Base-by-base conservation (phyloP, 2,329 filamentous ascomycete species). In the Pestalotiopsis sp. region DNA sequence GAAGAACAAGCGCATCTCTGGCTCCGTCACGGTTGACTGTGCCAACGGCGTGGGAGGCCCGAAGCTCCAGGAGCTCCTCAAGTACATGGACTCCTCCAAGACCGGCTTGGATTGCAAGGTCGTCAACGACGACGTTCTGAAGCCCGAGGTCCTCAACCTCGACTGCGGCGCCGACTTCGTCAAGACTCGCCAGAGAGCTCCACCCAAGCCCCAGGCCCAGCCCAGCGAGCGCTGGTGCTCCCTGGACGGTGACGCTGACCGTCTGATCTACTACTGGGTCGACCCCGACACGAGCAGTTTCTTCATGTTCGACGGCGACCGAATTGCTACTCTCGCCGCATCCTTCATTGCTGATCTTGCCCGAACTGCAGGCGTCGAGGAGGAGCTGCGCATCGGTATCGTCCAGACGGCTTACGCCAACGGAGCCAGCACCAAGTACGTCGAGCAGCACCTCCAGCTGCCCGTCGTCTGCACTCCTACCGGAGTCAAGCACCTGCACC, bases 361-460 rank as follows among this genome's bases (percentile, higher is more conserved):
- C 64, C 89, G 90, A 67, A 91, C 90, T 69, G 93, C 94, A 66
- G 93, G 93, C 14, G 87, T 99, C 38, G 85, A 89, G 62, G 88
- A 92, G 35, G 91, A 94, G 70, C 86, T 98, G 72, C 94, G 92
- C 76, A 94, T 98, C 70, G 96, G 95, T 68, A 93, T 99, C 65
- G 92, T 99, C 13, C 96, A 99, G 82, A 99, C 96, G 1, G 96
- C 96, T 22, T 99, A 99, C 78, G 96, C 96, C 79, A 99, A 99
- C 79, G 96, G 96, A 63, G 92, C 95, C 26, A 95, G 93, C 77
- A 98, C 96, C 40, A 91, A 92, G 75, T 98, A 97, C 80, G 92
- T 99, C 66, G 89, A 93, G 78, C 92, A 96, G 78, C 91, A 93
- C 71, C 87, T 98, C 67, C 92, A 92, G 75, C 89, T 99, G 56